These are phyloP conservation scores for Solanum corneliomulleri DNA, from an alignment of 257 asterid species.

Conservation along the genomic window DNA sequence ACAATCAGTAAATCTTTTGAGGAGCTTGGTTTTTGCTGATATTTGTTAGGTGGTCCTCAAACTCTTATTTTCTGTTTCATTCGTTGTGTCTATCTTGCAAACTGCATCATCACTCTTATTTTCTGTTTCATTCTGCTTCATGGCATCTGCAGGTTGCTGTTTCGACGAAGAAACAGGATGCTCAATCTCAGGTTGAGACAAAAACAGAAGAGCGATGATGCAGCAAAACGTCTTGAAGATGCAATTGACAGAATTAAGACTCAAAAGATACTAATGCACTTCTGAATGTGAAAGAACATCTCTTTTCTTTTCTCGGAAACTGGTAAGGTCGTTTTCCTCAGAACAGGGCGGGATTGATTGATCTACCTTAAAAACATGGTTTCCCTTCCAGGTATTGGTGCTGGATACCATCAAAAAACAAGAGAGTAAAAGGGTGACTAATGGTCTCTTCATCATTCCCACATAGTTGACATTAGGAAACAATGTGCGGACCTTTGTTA, in stretches of 20 bases:
- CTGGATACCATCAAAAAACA: not conserved
- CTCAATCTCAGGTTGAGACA: conserved; percentile 91
- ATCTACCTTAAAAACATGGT: not conserved
- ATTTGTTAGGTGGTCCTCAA: too few species aligned
- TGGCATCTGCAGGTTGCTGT: conserved; percentile 46
- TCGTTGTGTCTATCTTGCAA: too few species aligned
- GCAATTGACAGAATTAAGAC: conserved; percentile 88
- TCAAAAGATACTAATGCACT: conserved; percentile 46
- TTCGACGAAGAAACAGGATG: conserved; percentile 88
- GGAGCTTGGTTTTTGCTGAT: too few species aligned
- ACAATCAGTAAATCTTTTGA: too few species aligned
- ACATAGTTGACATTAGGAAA: not conserved
- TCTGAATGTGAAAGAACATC: not conserved
- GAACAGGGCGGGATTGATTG: not conserved
- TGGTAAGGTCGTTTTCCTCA: not conserved
- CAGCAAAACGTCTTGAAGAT: conserved; percentile 68
- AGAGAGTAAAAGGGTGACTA: not conserved
- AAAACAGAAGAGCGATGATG: conserved; percentile 89
- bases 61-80: too few species aligned
- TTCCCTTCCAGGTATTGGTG: not conserved
- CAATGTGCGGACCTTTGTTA: too few species aligned
- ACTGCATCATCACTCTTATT: too few species aligned
- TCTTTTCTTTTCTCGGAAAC: not conserved
- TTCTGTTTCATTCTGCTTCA: too few species aligned
- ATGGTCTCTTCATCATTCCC: not conserved